Evolutionary conservation across 78 protist species (phyloP).

Genomic region (Dictyostelium capitatum): DNA sequence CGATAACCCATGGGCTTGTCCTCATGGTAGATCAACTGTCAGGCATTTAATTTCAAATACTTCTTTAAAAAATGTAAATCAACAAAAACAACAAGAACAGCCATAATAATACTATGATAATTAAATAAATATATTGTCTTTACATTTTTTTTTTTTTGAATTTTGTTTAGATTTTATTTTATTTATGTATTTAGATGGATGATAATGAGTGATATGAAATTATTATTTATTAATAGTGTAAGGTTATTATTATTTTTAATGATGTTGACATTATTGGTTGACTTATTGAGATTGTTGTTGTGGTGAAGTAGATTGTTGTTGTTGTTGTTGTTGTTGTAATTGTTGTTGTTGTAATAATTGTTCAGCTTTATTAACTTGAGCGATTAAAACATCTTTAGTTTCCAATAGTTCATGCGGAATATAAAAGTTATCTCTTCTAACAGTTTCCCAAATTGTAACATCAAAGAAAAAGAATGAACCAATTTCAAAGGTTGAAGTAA

Average conservation of each 20-base stretch:
- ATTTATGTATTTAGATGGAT: too few species aligned
- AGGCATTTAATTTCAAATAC: constrained; percentile 86
- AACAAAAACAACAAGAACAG: background rate
- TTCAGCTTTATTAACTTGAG: constrained; percentile 21
- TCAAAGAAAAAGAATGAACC: constrained; percentile 87
- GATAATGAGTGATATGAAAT: too few species aligned
- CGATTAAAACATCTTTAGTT: constrained; percentile 41
- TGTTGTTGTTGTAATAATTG: background rate
- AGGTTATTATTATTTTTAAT: background rate
- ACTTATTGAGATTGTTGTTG: background rate
- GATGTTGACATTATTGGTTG: background rate
- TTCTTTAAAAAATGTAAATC: background rate
- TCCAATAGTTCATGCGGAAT: constrained; percentile 82
- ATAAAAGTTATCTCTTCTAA: constrained; percentile 81
- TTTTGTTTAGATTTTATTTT: too few species aligned
- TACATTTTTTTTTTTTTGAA: too few species aligned
- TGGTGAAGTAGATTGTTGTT: background rate
- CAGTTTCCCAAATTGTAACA: constrained; percentile 80
- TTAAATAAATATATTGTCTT: too few species aligned
- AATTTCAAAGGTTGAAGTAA: constrained; percentile 67
- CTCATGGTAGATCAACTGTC: constrained; percentile 99
- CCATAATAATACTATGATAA: too few species aligned
- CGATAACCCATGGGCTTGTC: constrained; percentile 97
- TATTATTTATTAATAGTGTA: too few species aligned
- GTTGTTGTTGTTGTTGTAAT: background rate